Evolutionary conservation across 345 rosid species (phyloP), one percentile per base, ranked within the genome.

Genomic region (Cardamine chenopodiifolia): DNA sequence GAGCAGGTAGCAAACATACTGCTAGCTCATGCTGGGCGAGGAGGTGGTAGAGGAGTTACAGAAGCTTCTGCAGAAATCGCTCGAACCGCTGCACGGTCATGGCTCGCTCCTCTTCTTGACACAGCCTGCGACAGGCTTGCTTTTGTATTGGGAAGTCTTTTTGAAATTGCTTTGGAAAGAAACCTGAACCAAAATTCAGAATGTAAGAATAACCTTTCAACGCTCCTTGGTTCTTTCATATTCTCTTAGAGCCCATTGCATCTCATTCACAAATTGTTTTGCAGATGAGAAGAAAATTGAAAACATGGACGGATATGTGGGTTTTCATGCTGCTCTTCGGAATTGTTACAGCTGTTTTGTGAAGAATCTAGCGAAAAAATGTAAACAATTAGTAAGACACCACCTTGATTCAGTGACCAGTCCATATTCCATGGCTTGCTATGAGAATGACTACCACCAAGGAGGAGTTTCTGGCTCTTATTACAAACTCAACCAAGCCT

Each of bases 11-110:
- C 99, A 20, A 95, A 95, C 72, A 95, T 95, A 67, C 78, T 95
- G 66, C 89, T 95, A 12, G 97, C 99, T 67, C 91, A 89, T 81
- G 96, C 97, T 78, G 93, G 99, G 26, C 84, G 94, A 45, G 93
- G 97, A 40, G 94, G 96, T 47, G 87, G 92, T 79, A 84, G 89
- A 85, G 97, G 99, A 70, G 83, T 89, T 57, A 78, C 91, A 18
- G 99, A 95, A 82, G 99, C 97, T 62, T 89, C 97, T 49, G 96
- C 97, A 77, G 97, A 95, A 81, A 92, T 95, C 62, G 96, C 99
- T 54, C 85, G 97, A 42, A 86, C 99, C 6, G 97, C 99, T 76
- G 93, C 97, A 20, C 85, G 94, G 56, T 89, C 97, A 61, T 95
- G 99, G 99, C 92, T 95, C 11, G 88, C 97, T 84, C 99, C 99